Conservation (phyloP, 148 eudicot genomes). For the Rhododendron kiyosumense region DNA sequence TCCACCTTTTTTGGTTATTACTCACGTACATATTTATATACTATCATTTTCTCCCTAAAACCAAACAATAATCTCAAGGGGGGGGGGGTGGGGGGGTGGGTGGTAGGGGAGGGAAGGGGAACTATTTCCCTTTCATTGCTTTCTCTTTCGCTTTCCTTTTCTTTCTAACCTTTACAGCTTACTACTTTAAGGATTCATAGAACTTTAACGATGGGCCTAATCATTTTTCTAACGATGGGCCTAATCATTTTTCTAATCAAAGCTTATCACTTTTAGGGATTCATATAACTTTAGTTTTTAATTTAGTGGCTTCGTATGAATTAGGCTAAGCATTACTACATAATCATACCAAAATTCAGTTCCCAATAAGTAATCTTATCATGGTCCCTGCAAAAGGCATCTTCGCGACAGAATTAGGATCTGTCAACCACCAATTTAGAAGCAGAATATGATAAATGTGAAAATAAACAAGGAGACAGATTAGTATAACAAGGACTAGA, state of each 20-base stretch:
- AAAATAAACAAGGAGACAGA: not conserved
- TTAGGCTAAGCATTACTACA: not conserved
- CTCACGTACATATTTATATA: no score
- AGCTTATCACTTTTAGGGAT: not conserved
- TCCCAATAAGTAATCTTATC: not conserved
- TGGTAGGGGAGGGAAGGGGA: no score
- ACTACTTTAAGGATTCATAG: not conserved
- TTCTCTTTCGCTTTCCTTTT: not conserved
- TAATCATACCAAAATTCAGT: not conserved
- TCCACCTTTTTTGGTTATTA: no score
- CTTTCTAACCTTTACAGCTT: not conserved
- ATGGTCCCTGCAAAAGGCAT: not conserved
- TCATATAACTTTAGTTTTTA: not conserved
- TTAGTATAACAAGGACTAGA: no score
- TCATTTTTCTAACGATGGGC: constrained; percentile 7
- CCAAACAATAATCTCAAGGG: no score
- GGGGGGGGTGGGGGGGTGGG: no score
- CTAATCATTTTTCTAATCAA: constrained; percentile 3
- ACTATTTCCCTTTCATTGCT: not conserved
- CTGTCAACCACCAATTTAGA: not conserved
- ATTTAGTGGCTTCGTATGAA: not conserved
- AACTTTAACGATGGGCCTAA: not conserved
- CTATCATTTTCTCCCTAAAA: not conserved
- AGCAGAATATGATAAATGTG: not conserved
- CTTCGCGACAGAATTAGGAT: not conserved